A percentile compares a stretch with the other conserved stretches of the same genome.
These are phyloP conservation scores for Arthrobotrys musiformis DNA, from an alignment of 2,329 filamentous ascomycete genomes.

Conservation along the genomic window DNA sequence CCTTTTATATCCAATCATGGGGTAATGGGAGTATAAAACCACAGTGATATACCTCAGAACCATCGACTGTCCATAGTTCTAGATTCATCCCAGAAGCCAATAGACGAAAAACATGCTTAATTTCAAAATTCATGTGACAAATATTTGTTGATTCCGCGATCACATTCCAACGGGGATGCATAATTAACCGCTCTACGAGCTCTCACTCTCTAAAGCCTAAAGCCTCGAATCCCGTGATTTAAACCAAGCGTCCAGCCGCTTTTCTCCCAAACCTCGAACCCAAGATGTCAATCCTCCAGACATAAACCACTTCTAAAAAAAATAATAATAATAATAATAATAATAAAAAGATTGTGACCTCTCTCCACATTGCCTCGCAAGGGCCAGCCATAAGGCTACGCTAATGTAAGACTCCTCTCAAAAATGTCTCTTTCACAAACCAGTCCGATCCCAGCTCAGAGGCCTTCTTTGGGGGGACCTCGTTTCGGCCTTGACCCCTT, in stretches of 20 bases:
- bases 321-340: no score
- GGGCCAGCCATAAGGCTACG: constrained; percentile 25
- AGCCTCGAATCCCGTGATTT: constrained; percentile 13
- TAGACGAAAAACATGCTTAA: not conserved
- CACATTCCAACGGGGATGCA: constrained; percentile 24
- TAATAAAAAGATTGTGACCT: no score
- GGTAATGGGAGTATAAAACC: constrained; percentile 16
- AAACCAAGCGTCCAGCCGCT: not conserved
- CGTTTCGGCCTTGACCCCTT: constrained; percentile 21
- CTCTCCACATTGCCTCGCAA: constrained; percentile 10
- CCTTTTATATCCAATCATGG: constrained; percentile 9
- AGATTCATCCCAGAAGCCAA: constrained; percentile 12
- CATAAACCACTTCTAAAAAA: not conserved
- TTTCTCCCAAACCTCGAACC: not conserved
- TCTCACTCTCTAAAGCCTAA: no score
- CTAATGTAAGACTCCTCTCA: constrained; percentile 22
- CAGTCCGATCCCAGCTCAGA: not conserved
- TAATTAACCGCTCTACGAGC: constrained; percentile 2
- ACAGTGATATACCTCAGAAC: constrained; percentile 12
- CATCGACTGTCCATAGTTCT: no score
- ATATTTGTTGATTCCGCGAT: not conserved
- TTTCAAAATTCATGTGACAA: constrained; percentile 10
- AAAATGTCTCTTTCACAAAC: constrained; percentile 17
- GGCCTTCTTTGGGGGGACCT: not conserved
- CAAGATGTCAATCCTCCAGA: not conserved